Conservation (phyloP, 768 basidiomycete genomes). For the Rhodotorula paludigena region DNA sequence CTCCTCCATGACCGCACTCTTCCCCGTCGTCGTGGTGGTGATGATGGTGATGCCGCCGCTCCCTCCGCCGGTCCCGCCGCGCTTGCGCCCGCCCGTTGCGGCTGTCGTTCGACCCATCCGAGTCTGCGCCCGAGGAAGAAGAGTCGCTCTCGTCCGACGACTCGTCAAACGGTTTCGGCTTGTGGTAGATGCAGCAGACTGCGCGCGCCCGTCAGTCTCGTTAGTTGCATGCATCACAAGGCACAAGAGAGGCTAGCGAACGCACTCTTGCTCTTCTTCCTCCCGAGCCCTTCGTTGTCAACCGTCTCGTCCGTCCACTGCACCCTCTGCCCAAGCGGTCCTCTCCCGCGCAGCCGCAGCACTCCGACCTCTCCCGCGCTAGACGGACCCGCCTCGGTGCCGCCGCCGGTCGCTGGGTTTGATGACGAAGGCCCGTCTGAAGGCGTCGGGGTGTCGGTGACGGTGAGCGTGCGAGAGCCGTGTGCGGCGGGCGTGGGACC, state of each 20-base stretch:
- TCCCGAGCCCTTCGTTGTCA: constrained; percentile 22
- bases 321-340: constrained; percentile 35
- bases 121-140: constrained; percentile 3
- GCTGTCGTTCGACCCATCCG: constrained; percentile 16
- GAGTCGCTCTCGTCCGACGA: constrained; percentile 28
- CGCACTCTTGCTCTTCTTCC: constrained; percentile 24
- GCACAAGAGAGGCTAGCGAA: neutral
- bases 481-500: neutral
- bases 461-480: neutral
- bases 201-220: neutral
- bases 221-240: too few species aligned
- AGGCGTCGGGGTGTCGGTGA: neutral
- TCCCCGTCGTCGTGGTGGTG: constrained; percentile 2
- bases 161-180: constrained; percentile 36
- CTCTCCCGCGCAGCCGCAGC: constrained; percentile 89
- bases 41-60: neutral
- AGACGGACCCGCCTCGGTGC: neutral
- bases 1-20: neutral
- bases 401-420: neutral
- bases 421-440: neutral
- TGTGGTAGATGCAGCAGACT: constrained; percentile 42
- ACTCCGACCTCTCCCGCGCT: constrained; percentile 54
- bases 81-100: neutral
- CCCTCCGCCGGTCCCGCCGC: neutral
- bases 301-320: constrained; percentile 19